These are phyloP conservation scores for Endocalyx cinctus DNA, from an alignment of 2,329 filamentous ascomycete species.

Conservation along the genomic window DNA sequence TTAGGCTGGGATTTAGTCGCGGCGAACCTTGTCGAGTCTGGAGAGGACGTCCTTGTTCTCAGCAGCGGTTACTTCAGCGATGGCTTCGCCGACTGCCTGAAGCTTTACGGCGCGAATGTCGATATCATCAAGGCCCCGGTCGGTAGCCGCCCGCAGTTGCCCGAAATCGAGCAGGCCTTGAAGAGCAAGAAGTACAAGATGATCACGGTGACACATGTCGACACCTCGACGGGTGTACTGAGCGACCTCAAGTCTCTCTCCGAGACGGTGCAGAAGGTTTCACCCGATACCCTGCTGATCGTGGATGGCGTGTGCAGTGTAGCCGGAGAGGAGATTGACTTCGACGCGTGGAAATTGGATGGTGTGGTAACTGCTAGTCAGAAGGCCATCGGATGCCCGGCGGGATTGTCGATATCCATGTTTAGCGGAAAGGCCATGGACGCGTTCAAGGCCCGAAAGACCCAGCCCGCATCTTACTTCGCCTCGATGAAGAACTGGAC, in stretches of 20 bases:
- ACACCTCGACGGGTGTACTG: constrained; percentile 93
- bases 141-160: constrained; percentile 79
- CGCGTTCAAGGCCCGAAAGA: constrained; percentile 73
- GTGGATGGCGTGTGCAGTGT: constrained; percentile 98
- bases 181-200: constrained; percentile 91
- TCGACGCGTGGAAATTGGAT: constrained; percentile 92
- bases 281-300: constrained; percentile 83
- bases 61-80: constrained; percentile 98
- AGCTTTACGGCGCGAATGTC: constrained; percentile 83
- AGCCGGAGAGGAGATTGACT: constrained; percentile 90
- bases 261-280: constrained; percentile 78
- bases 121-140: constrained; percentile 88
- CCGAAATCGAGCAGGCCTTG: constrained; percentile 83
- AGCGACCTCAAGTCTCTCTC: constrained; percentile 83
- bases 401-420: constrained; percentile 91
- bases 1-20: constrained; percentile 95
- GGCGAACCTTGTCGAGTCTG: constrained; percentile 85
- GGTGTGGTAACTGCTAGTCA: constrained; percentile 91
- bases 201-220: constrained; percentile 92
- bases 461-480: constrained; percentile 83
- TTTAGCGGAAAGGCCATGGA: constrained; percentile 85
- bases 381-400: constrained; percentile 94
- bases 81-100: constrained; percentile 87
- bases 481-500: constrained; percentile 97
- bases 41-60: constrained; percentile 86